Conservation (phyloP, 441 rosid genomes). For the Syzygium syzygioides region DNA sequence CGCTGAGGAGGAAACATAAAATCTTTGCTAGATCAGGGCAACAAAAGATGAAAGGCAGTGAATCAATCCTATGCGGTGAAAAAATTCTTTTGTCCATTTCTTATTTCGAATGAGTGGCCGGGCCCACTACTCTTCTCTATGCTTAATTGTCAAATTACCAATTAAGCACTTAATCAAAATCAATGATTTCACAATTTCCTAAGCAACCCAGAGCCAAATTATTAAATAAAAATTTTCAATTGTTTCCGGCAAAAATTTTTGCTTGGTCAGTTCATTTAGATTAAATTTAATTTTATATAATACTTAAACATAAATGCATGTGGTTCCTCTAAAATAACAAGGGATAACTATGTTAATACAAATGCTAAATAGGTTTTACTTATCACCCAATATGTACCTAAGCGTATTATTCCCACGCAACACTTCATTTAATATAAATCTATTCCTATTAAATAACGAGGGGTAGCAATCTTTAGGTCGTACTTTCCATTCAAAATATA, state of each 20-base stretch:
- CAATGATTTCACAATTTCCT: too few species aligned
- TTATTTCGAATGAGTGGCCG: neutral
- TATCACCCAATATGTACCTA: neutral
- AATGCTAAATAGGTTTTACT: neutral
- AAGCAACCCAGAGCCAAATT: neutral
- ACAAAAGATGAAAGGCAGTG: too few species aligned
- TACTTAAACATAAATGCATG: neutral
- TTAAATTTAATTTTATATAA: neutral
- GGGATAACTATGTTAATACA: neutral
- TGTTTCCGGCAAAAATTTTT: too few species aligned
- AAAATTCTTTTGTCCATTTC: neutral
- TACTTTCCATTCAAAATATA: too few species aligned
- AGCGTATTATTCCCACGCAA: neutral
- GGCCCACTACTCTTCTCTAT: fast-evolving
- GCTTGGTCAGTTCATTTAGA: neutral
- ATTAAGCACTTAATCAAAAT: neutral
- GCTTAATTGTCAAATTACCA: neutral
- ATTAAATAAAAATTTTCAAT: neutral
- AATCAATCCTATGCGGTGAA: too few species aligned
- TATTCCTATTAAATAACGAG: too few species aligned
- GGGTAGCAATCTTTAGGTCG: too few species aligned
- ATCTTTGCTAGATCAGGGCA: too few species aligned
- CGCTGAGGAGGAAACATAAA: too few species aligned
- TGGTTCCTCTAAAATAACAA: neutral
- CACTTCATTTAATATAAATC: too few species aligned